These are phyloP conservation scores for Phytophthora agathidicida DNA, from an alignment of 352 stramenopile species.

Conservation along the genomic window DNA sequence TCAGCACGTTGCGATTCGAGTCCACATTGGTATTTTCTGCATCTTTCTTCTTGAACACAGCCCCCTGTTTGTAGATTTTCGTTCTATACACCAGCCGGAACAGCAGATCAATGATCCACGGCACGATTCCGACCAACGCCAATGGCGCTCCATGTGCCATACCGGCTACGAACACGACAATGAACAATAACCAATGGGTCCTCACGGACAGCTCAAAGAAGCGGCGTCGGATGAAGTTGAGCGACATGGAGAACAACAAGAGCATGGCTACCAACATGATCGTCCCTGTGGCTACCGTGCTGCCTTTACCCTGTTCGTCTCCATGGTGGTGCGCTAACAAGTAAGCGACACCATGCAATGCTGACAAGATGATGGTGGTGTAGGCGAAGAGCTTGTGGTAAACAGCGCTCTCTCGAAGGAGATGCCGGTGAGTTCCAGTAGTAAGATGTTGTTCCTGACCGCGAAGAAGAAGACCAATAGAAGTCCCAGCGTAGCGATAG, in stretches of 20 bases:
- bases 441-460: slow-evolving; percentile 51
- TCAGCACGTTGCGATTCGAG: slow-evolving; percentile 8
- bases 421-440: slow-evolving; percentile 46
- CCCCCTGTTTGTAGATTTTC: slow-evolving; percentile 20
- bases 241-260: slow-evolving; percentile 32
- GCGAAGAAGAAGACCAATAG: slow-evolving; percentile 45
- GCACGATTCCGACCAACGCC: slow-evolving; percentile 33
- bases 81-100: slow-evolving; percentile 31
- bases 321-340: slow-evolving; percentile 23
- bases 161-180: slow-evolving; percentile 33
- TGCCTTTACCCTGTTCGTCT: slow-evolving; percentile 10
- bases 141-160: slow-evolving; percentile 41
- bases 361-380: slow-evolving; percentile 32
- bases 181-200: slow-evolving; percentile 49
- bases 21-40: neutral
- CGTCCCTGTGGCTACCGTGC: slow-evolving; percentile 8
- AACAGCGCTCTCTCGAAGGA: slow-evolving; percentile 51
- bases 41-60: slow-evolving; percentile 16
- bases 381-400: slow-evolving; percentile 59
- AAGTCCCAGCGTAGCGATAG: slow-evolving; percentile 28
- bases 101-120: slow-evolving; percentile 40
- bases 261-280: slow-evolving; percentile 36
- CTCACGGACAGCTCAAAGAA: slow-evolving; percentile 57
- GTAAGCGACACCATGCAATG: slow-evolving; percentile 46
- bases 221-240: slow-evolving; percentile 37